Base-by-base conservation (phyloP, 208 protist genomes). In the Leishmania lainsoni region DNA sequence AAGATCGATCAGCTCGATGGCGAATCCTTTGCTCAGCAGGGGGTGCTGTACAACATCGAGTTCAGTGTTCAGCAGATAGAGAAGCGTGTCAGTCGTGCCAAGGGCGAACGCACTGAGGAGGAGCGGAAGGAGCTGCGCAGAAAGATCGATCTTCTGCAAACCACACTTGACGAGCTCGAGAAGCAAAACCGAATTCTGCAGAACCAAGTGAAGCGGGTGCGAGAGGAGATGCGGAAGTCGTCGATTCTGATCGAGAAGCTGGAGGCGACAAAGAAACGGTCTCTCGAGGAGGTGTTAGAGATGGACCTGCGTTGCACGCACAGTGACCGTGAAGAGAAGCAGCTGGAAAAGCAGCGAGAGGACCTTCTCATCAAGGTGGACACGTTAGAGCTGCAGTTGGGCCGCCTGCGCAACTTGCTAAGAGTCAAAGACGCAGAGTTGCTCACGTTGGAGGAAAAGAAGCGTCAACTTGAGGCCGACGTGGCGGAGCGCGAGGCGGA, bases 31-130 rank as follows among this genome's bases (percentile, higher is more conserved):
- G 87, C 95, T 79, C 97, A 98, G 86, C 96, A 98, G 85, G 94
- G 98, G 65, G 79, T 98, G 10, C 89, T 99, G 58, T 99, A 99
- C 91, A 96, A 93, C 83, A 93, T 98, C 42, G 97, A 99, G 89
- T 99, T 98, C 80, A 95, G 90, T 71, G 90, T 98, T 48, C 97
- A 99, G 93, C 96, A 98, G 89, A 97, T 99, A 92, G 94, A 98
- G 86, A 94, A 97, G 79, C 98, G 98, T 84, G 96, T 98, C 26
- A 92, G 90, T 69, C 90, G 94, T 32, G 94, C 93, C 66, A 92
- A 94, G 65, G 95, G 97, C 22, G 94, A 98, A 89, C 91, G 95
- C 54, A 97, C 93, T 3, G 95, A 98, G 79, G 96, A 98, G 49
- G 97, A 99, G 88, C 93, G 94, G 59, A 78, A 86, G 29, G 90